Conservation (phyloP, 2,329 filamentous ascomycete genomes). For the Aureobasidium sp. region DNA sequence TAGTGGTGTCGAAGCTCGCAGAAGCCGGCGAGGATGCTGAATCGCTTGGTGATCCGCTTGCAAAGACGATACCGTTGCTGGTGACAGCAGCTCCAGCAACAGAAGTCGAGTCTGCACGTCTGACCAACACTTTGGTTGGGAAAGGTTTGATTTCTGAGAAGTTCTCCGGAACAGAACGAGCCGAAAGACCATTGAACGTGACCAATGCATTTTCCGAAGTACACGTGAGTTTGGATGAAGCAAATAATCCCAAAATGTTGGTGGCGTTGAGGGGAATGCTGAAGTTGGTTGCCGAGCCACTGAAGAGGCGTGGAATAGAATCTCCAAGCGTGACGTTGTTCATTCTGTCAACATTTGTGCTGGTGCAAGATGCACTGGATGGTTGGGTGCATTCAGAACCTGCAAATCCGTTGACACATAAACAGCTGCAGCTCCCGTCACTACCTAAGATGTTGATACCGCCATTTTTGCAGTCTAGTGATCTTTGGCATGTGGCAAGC, state of each 20-base stretch:
- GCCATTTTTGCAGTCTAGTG: slow-evolving; percentile 67
- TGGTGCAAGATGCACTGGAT: slow-evolving; percentile 51
- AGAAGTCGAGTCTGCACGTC: background rate
- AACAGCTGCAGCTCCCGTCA: slow-evolving; percentile 62
- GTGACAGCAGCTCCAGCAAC: slow-evolving; percentile 25
- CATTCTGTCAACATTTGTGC: slow-evolving; percentile 37
- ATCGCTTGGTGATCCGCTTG: slow-evolving; percentile 17
- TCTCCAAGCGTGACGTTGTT: slow-evolving; percentile 73
- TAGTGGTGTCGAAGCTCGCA: slow-evolving; percentile 15
- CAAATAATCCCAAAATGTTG: slow-evolving; percentile 69
- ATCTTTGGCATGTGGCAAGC: slow-evolving; percentile 50
- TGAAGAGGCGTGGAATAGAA: slow-evolving; percentile 68
- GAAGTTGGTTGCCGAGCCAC: slow-evolving; percentile 59
- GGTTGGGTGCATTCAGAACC: slow-evolving; percentile 50
- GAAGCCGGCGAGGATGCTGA: background rate
- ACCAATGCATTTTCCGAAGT: slow-evolving; percentile 80
- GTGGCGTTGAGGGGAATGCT: slow-evolving; percentile 66
- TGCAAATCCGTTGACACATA: slow-evolving; percentile 84
- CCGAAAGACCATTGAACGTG: slow-evolving; percentile 59
- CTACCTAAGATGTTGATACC: slow-evolving; percentile 61
- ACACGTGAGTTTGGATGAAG: slow-evolving; percentile 68
- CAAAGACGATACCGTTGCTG: slow-evolving; percentile 29
- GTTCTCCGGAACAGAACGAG: slow-evolving; percentile 11
- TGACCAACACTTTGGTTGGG: background rate
- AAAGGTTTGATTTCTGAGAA: slow-evolving; percentile 16